Evolutionary conservation across 495 filamentous ascomycete genomes (phyloP).

Genomic region (Podospora fimiseda): DNA sequence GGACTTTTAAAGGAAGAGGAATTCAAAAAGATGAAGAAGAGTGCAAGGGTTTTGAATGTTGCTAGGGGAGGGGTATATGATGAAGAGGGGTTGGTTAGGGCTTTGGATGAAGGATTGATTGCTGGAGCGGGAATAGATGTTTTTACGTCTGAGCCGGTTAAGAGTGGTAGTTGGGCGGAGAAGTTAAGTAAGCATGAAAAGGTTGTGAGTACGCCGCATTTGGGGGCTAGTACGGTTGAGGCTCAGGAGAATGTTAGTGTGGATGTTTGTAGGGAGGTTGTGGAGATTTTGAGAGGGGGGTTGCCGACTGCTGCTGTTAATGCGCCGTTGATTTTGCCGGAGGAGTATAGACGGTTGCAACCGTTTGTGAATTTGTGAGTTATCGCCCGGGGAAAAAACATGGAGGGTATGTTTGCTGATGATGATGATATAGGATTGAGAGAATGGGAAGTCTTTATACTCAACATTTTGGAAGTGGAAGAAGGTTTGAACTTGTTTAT

Average conservation of each 20-base stretch:
- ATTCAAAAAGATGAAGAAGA: conserved; percentile 60
- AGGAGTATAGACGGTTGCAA: conserved; percentile 62
- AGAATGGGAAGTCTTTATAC: conserved; percentile 65
- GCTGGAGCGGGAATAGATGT: conserved; percentile 71
- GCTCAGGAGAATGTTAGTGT: conserved; percentile 70
- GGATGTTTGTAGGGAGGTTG: conserved; percentile 69
- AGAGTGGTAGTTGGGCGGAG: conserved; percentile 42
- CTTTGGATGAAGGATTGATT: conserved; percentile 59
- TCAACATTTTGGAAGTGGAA: conserved; percentile 54
- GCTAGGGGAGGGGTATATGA: conserved; percentile 71
- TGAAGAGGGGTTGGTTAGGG: conserved; percentile 59
- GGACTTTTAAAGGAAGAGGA: conserved; percentile 58
- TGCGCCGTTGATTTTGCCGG: conserved; percentile 64
- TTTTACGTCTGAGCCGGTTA: conserved; percentile 59
- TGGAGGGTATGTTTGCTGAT: not conserved
- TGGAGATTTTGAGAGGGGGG: conserved; percentile 56
- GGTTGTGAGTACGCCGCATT: conserved; percentile 64
- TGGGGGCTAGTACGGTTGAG: conserved; percentile 68
- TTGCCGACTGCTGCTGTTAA: conserved; percentile 67
- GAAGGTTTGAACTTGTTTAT: conserved; percentile 63
- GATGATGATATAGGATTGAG: conserved; percentile 39
- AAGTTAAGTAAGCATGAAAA: conserved; percentile 54
- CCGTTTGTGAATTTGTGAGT: conserved; percentile 55
- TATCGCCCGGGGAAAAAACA: not conserved
- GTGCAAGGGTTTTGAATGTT: conserved; percentile 61